These are phyloP conservation scores for Epithele typhae DNA, from an alignment of 768 basidiomycete species.

Conservation along the genomic window DNA sequence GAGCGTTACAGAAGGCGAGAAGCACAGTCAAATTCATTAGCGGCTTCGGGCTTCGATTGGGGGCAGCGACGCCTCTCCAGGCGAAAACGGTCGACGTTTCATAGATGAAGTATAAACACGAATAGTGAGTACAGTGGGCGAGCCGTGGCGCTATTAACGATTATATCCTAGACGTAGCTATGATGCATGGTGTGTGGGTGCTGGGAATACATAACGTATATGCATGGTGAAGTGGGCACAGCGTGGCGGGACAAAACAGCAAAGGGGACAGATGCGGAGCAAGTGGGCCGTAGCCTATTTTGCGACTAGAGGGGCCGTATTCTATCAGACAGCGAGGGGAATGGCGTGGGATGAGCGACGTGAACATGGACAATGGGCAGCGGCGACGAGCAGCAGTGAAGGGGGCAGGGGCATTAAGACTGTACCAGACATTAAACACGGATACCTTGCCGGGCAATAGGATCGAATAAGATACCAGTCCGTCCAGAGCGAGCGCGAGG, in stretches of 20 bases:
- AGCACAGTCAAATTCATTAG: too few relatives aligned
- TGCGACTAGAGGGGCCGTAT: constrained; percentile 18
- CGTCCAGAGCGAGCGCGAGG: constrained; percentile 7
- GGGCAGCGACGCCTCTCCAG: constrained; percentile 3
- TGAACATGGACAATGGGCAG: not conserved
- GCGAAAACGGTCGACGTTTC: constrained; percentile 15
- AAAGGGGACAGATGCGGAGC: constrained; percentile 14
- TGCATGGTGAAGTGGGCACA: constrained; percentile 15
- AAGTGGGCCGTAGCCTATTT: constrained; percentile 16
- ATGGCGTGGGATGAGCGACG: constrained; percentile 8
- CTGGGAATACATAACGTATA: constrained; percentile 18
- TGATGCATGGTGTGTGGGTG: constrained; percentile 15
- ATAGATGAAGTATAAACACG: constrained; percentile 10
- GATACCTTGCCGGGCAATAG: constrained; percentile 15
- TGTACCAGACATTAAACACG: constrained; percentile 15
- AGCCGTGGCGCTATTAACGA: constrained; percentile 9
- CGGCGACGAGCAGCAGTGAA: constrained; percentile 4
- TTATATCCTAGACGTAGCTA: constrained; percentile 15
- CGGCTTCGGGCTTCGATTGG: too few relatives aligned
- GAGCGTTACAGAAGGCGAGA: too few relatives aligned
- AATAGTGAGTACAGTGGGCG: constrained; percentile 11
- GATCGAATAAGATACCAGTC: constrained; percentile 19
- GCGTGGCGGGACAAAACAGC: constrained; percentile 14
- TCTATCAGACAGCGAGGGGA: constrained; percentile 14
- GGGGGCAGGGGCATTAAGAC: constrained; percentile 8